Base-by-base conservation (phyloP, 2,329 filamentous ascomycete genomes). In the Aspergillus ibericus region DNA sequence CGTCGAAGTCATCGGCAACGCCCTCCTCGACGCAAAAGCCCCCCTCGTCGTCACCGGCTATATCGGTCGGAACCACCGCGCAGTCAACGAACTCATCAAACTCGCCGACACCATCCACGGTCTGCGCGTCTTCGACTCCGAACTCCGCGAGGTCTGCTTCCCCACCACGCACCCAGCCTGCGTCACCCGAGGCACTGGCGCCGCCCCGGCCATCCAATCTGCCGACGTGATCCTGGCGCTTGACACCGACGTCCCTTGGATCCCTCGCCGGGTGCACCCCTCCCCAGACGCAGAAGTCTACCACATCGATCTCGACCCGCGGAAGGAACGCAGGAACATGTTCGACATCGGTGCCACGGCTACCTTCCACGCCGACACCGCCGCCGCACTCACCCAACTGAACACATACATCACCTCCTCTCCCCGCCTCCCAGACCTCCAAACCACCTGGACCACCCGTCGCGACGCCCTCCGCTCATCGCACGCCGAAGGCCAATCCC, bases 191-290 rank as follows among this genome's bases (percentile, higher is more conserved):
- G 76, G 93, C 35, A 82, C 86, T 46, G 93, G 88, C 64, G 91
- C 91, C 12, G 82, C 84, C 52, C 84, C 89, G 2, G 81, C 82
- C 46, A 89, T 96, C 70, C 83, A 82, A 55, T 84, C 85, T 1
- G 91, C 93, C 1, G 93, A 96, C 70, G 85, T 91, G 5, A 93
- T 96, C 59, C 66, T 96, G 0, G 88, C 96, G 4, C 66, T 96
- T 25, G 89, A 96, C 73, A 93, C 91, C 63, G 92, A 96, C 69
- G 91, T 96, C 0, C 92, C 93, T 0, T 96, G 92, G 91, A 93
- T 97, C 59, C 86, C 88, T 2, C 42, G 42, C 2, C 55, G 59
- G 1, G 52, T 58, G 7, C 50, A 42, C 8, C 59, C 59, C 10
- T 35, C 46, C 18, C 16, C 55, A 2, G 18, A 10, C 10, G 82